phyloP scores from a whole-genome alignment of 139 green algal species.

The Tetradesmus lagerheimii region DNA sequence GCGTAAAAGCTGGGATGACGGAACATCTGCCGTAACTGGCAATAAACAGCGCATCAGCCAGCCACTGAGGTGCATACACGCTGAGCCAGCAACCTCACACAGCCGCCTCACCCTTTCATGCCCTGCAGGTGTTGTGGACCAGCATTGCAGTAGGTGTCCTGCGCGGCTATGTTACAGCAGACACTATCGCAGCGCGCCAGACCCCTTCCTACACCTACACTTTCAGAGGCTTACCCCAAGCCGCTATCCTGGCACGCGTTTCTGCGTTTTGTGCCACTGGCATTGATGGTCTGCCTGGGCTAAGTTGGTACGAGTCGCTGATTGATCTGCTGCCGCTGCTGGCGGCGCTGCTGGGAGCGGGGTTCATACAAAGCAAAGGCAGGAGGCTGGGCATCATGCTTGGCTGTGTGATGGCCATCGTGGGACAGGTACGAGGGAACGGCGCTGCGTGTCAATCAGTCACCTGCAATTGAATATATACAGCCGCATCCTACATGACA shows the following conservation, averaged over 20 bases:
- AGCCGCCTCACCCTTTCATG: background rate
- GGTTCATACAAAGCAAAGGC: background rate
- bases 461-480: background rate
- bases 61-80: background rate
- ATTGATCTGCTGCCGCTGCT: background rate
- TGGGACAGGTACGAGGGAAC: background rate
- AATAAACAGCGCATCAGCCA: background rate
- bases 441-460: background rate
- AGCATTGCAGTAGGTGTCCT: background rate
- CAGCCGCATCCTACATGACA: too few species aligned
- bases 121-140: constrained; percentile 18
- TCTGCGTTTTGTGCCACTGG: background rate
- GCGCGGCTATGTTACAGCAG: background rate
- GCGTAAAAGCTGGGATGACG: too few species aligned
- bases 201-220: background rate
- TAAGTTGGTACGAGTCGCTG: background rate
- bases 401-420: background rate
- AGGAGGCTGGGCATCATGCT: background rate
- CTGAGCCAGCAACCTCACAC: background rate
- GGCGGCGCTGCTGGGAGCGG: background rate
- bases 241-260: background rate
- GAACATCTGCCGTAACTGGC: too few species aligned
- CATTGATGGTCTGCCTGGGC: background rate
- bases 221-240: background rate
- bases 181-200: background rate